These are phyloP conservation scores for Gonium pectorale DNA, from an alignment of 139 green algal species.

Conservation along the genomic window DNA sequence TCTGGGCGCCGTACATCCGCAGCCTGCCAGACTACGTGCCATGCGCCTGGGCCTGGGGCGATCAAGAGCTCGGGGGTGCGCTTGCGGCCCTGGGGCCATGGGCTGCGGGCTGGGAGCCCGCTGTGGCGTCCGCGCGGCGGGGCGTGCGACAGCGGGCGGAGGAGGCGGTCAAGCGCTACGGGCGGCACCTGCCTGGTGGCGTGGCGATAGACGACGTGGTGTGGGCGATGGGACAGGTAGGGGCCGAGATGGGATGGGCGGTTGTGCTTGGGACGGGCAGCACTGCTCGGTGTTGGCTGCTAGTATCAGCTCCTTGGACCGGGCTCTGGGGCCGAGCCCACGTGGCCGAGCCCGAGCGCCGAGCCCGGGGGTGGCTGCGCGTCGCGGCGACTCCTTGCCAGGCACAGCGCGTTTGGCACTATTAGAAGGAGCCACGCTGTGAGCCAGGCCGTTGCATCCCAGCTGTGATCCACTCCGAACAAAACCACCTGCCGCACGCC, in stretches of 20 bases:
- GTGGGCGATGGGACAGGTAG: constrained; percentile 47
- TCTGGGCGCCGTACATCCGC: constrained; percentile 53
- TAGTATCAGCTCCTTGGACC: too few species aligned
- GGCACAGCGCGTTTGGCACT: too few species aligned
- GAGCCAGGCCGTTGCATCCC: too few species aligned
- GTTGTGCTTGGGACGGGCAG: neutral
- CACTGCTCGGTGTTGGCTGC: neutral
- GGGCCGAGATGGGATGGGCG: neutral
- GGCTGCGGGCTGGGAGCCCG: neutral
- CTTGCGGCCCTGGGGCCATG: neutral
- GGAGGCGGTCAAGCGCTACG: constrained; percentile 4
- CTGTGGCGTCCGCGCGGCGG: neutral
- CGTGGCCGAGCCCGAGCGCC: too few species aligned
- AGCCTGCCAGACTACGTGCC: constrained; percentile 1
- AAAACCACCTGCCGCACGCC: too few species aligned
- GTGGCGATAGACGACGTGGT: constrained; percentile 28
- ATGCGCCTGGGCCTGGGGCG: constrained; percentile 15
- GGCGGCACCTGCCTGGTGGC: neutral
- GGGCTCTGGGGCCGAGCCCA: too few species aligned
- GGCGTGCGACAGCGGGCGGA: neutral
- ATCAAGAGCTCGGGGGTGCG: neutral
- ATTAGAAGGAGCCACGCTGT: too few species aligned
- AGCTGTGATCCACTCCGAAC: too few species aligned
- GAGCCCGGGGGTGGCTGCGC: too few species aligned
- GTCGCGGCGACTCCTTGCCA: too few species aligned